A percentile compares a stretch with the other conserved stretches of the same genome.
These are phyloP conservation scores for Priceomyces medius DNA, from an alignment of 805 yeast species.

Conservation along the genomic window DNA sequence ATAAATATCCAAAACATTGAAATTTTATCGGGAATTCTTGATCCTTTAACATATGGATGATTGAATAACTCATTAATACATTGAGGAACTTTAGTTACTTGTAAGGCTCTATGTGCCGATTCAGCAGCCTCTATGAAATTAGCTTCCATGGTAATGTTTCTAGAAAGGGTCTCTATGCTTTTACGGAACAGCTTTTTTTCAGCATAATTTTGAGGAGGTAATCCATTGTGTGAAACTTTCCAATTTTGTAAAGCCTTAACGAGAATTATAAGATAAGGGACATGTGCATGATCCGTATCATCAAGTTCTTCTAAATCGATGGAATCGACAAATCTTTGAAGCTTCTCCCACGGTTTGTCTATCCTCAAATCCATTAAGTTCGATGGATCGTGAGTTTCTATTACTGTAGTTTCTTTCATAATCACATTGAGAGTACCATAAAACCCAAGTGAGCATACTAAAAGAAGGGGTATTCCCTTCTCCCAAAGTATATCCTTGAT, in stretches of 20 bases:
- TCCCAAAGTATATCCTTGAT: conserved; percentile 42
- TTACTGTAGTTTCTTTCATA: conserved; percentile 58
- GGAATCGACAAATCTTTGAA: conserved; percentile 48
- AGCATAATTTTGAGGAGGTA: conserved; percentile 35
- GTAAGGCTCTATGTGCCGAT: conserved; percentile 37
- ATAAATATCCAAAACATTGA: conserved; percentile 62
- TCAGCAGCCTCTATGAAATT: conserved; percentile 40
- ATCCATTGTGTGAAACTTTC: conserved; percentile 25
- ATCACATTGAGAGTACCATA: conserved; percentile 59
- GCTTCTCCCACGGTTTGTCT: conserved; percentile 70
- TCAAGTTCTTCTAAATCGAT: conserved; percentile 48
- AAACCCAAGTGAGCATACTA: conserved; percentile 57
- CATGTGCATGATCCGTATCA: conserved; percentile 52
- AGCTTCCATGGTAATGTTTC: conserved; percentile 52
- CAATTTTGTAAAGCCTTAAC: conserved; percentile 52
- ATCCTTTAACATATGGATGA: conserved; percentile 18
- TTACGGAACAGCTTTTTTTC: conserved; percentile 43
- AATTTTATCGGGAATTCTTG: conserved; percentile 14
- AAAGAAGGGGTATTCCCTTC: conserved; percentile 52
- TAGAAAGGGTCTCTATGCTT: conserved; percentile 35
- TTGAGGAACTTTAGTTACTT: conserved; percentile 34
- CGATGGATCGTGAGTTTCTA: conserved; percentile 72
- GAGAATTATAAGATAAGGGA: conserved; percentile 68
- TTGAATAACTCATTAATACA: conserved; percentile 22
- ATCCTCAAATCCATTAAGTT: conserved; percentile 64